A percentile compares a stretch with the other conserved stretches of the same genome.
Evolutionary conservation across 2,329 filamentous ascomycete species (phyloP).

Genomic region (Trichophaea hybrida): DNA sequence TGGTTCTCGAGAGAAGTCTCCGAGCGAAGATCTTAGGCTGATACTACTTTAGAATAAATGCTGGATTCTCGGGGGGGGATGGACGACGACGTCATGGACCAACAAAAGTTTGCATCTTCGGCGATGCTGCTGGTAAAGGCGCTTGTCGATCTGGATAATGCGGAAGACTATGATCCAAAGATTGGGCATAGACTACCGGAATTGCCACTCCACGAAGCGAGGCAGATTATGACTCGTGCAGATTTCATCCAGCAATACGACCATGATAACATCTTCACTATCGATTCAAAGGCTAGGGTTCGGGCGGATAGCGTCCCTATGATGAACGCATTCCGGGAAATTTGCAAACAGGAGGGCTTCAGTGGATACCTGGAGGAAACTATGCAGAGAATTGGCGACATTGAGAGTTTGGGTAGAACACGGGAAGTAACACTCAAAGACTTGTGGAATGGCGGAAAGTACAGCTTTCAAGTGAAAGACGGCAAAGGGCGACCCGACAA

Average conservation of each 20-base stretch:
- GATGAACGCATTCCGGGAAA: constrained; percentile 78
- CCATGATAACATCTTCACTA: constrained; percentile 87
- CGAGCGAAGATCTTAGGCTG: background rate
- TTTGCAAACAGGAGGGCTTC: constrained; percentile 65
- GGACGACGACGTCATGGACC: constrained; percentile 68
- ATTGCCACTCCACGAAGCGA: constrained; percentile 65
- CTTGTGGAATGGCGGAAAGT: constrained; percentile 41
- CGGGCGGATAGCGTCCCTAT: constrained; percentile 91
- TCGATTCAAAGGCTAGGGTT: constrained; percentile 73
- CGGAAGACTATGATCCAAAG: constrained; percentile 41
- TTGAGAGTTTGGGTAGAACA: constrained; percentile 87
- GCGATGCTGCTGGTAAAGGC: constrained; percentile 88
- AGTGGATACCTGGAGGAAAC: constrained; percentile 70
- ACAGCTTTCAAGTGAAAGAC: constrained; percentile 32
- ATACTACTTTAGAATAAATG: constrained; percentile 45
- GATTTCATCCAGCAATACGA: constrained; percentile 92
- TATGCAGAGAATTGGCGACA: constrained; percentile 71
- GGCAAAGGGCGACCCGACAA: constrained; percentile 31
- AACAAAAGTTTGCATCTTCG: constrained; percentile 43
- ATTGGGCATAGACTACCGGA: constrained; percentile 62
- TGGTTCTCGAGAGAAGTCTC: background rate
- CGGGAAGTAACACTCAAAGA: constrained; percentile 84
- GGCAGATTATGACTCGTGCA: constrained; percentile 86
- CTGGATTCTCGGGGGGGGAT: constrained; percentile 61
- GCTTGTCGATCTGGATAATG: constrained; percentile 65